These are phyloP conservation scores for Debaryomyces sp. DNA, from an alignment of 1,139 yeast species.

Conservation along the genomic window DNA sequence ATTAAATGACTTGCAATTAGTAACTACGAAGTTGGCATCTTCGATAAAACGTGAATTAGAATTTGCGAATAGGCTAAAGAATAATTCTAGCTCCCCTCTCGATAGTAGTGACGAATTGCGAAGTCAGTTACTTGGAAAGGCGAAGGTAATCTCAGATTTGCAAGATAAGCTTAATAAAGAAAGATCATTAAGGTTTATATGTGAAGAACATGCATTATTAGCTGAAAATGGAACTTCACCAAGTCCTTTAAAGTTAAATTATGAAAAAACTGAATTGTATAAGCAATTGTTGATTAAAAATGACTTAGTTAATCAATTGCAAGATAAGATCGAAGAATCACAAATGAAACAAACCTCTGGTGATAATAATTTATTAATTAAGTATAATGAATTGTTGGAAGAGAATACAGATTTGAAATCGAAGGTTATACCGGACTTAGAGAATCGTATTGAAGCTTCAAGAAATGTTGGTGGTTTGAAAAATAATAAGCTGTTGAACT, in stretches of 20 bases:
- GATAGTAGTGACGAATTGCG: constrained; percentile 22
- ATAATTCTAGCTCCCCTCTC: constrained; percentile 11
- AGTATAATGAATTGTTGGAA: constrained; percentile 40
- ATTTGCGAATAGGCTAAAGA: constrained; percentile 51
- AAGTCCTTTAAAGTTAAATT: constrained; percentile 56
- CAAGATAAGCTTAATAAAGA: constrained; percentile 65
- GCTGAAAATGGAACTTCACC: constrained; percentile 58
- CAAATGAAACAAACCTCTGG: constrained; percentile 17
- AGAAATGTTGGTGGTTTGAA: background rate
- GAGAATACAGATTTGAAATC: constrained; percentile 49
- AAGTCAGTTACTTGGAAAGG: constrained; percentile 42
- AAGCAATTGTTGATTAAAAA: constrained; percentile 50
- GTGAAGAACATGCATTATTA: constrained; percentile 68
- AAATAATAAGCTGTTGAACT: constrained; percentile 20
- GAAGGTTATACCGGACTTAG: constrained; percentile 45
- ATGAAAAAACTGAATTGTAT: constrained; percentile 57
- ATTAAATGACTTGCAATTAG: constrained; percentile 63
- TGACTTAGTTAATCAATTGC: constrained; percentile 47
- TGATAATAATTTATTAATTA: constrained; percentile 32
- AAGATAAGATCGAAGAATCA: constrained; percentile 42
- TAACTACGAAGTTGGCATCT: constrained; percentile 71
- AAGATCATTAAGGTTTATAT: constrained; percentile 62
- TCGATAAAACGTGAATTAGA: constrained; percentile 68
- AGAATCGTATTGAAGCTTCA: constrained; percentile 27
- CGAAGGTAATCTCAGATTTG: constrained; percentile 51